These are phyloP conservation scores for Trifolium pratense DNA, from an alignment of 306 rosid genomes.

Conservation along the genomic window DNA sequence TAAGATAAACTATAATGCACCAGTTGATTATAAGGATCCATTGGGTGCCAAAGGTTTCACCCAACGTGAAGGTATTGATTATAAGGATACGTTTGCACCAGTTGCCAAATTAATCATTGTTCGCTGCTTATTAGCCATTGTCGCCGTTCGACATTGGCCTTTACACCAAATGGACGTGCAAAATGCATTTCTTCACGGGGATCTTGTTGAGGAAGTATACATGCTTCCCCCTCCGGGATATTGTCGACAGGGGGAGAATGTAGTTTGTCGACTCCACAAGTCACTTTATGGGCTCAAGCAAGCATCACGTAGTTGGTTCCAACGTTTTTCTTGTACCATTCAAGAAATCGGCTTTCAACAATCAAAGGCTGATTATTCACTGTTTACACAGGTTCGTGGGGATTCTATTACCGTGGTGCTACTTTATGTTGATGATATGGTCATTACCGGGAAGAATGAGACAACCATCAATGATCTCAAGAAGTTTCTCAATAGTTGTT, in stretches of 20 bases:
- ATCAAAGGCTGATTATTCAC: background rate
- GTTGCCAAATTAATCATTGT: background rate
- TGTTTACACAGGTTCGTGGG: background rate
- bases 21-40: background rate
- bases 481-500: background rate
- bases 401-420: background rate
- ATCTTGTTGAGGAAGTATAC: no score
- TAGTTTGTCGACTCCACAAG: background rate
- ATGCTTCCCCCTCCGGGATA: no score
- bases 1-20: no score
- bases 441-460: background rate
- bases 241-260: no score
- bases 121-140: no score
- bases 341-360: conserved; percentile 1
- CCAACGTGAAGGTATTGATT: background rate
- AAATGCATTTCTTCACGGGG: background rate
- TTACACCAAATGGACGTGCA: no score
- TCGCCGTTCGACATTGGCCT: no score
- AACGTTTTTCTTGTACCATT: background rate
- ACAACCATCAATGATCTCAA: background rate
- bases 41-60: background rate
- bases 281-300: conserved; percentile 11
- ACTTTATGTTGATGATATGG: background rate
- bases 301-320: conserved; percentile 3
- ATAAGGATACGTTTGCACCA: background rate